phyloP scores from a whole-genome alignment of 192 early-diverging fungal species.

The Gaertneriomyces semiglobifer region DNA sequence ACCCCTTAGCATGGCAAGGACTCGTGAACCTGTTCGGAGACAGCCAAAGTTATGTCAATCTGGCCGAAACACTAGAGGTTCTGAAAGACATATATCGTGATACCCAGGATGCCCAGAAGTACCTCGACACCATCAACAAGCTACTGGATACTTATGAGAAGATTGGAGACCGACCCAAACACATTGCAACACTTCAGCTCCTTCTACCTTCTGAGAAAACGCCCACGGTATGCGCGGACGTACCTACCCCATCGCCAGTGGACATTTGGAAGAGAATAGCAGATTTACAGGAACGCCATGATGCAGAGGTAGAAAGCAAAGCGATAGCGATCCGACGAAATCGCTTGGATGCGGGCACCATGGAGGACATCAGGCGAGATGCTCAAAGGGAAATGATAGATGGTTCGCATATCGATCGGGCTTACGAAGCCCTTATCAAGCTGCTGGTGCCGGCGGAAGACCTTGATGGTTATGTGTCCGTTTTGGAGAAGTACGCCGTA shows the following conservation, averaged over 20 bases:
- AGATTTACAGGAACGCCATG: constrained; percentile 39
- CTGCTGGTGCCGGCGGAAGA: constrained; percentile 1
- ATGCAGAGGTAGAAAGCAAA: constrained; percentile 48
- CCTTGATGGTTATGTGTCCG: not conserved
- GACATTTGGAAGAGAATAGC: constrained; percentile 43
- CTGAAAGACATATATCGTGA: constrained; percentile 20
- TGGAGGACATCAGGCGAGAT: constrained; percentile 51
- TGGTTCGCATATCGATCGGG: constrained; percentile 25
- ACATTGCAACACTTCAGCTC: too few relatives aligned
- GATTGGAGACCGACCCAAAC: not conserved
- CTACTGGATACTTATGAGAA: constrained; percentile 14
- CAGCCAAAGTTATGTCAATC: constrained; percentile 19
- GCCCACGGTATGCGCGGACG: not conserved
- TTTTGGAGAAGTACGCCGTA: constrained; percentile 6
- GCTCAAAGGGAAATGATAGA: constrained; percentile 64
- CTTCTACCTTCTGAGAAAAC: too few relatives aligned
- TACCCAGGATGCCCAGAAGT: constrained; percentile 15
- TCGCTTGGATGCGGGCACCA: constrained; percentile 65
- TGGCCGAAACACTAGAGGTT: constrained; percentile 21
- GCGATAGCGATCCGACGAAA: constrained; percentile 65
- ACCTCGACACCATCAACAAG: constrained; percentile 18
- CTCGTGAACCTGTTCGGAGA: constrained; percentile 32
- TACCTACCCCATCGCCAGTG: constrained; percentile 1
- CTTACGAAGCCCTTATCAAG: constrained; percentile 29
- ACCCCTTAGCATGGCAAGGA: constrained; percentile 40